These are phyloP conservation scores for Mucor racemosus DNA, from an alignment of 371 early-diverging fungal species.

Conservation along the genomic window DNA sequence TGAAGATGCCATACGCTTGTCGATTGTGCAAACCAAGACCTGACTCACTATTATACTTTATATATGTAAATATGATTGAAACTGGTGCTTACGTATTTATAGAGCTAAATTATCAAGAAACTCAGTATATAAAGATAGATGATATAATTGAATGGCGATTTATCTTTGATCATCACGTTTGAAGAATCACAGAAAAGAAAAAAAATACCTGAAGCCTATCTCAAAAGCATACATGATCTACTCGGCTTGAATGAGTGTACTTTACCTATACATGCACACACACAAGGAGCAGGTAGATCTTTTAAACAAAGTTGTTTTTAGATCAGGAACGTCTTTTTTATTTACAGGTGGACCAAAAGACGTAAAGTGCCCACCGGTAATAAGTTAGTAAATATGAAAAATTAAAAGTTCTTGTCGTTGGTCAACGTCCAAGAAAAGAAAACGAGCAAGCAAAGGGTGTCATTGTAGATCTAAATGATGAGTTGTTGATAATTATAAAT, in stretches of 20 bases:
- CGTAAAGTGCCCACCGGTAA: conserved; percentile 36
- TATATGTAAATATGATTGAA: too few relatives aligned
- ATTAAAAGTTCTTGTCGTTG: background rate
- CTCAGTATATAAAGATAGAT: too few relatives aligned
- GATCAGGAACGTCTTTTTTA: conserved; percentile 34
- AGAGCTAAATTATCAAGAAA: too few relatives aligned
- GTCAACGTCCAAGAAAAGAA: background rate
- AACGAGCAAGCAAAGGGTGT: background rate
- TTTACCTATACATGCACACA: background rate
- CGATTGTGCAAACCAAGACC: too few relatives aligned
- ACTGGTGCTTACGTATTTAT: too few relatives aligned
- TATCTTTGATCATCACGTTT: too few relatives aligned
- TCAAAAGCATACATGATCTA: background rate
- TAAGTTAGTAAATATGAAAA: conserved; percentile 19
- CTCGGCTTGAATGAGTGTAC: background rate
- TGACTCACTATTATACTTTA: too few relatives aligned
- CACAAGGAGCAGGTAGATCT: background rate
- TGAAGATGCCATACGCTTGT: too few relatives aligned
- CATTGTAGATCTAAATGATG: background rate
- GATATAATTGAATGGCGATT: too few relatives aligned
- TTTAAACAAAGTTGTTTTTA: background rate
- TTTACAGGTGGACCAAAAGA: conserved; percentile 44
- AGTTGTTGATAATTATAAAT: background rate
- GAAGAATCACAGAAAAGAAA: too few relatives aligned
- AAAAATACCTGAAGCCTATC: background rate